Percentiles rank a stretch among this genome's conserved stretches.
These are phyloP conservation scores for Suillus subaureus DNA, from an alignment of 768 basidiomycete species.

Conservation along the genomic window DNA sequence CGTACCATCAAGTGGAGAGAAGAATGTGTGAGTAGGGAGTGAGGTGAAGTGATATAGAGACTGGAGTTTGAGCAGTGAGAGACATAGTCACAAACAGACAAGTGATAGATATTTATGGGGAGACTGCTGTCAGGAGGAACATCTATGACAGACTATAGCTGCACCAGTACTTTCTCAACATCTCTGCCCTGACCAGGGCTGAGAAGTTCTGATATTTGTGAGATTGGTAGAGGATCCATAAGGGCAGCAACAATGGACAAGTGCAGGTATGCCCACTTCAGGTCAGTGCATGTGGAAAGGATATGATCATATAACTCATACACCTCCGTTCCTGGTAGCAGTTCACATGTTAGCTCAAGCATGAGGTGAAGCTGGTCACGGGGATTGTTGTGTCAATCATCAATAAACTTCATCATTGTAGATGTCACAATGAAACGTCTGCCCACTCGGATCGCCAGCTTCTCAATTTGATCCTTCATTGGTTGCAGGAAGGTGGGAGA, in stretches of 20 bases:
- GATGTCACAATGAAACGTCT: neutral
- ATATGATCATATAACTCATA: neutral
- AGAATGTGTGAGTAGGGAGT: neutral
- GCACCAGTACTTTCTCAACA: neutral
- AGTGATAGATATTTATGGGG: neutral
- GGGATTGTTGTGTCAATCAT: neutral
- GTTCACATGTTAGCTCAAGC: neutral
- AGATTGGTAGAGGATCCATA: neutral
- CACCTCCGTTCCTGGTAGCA: neutral
- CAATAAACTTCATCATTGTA: neutral
- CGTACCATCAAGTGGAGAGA: neutral
- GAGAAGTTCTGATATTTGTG: neutral
- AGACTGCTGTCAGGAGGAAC: neutral
- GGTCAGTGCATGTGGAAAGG: neutral
- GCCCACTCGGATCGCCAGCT: neutral
- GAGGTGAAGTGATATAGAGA: neutral
- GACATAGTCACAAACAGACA: neutral
- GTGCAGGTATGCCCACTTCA: neutral
- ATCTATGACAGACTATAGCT: neutral
- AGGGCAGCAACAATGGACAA: neutral
- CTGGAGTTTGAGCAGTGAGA: neutral
- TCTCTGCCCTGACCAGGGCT: neutral
- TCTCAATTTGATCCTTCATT: neutral
- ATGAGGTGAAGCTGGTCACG: neutral
- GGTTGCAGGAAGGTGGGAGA: neutral